Evolutionary conservation across 1,139 yeast genomes (phyloP).

Genomic region (Blastobotrys malaysiensis): DNA sequence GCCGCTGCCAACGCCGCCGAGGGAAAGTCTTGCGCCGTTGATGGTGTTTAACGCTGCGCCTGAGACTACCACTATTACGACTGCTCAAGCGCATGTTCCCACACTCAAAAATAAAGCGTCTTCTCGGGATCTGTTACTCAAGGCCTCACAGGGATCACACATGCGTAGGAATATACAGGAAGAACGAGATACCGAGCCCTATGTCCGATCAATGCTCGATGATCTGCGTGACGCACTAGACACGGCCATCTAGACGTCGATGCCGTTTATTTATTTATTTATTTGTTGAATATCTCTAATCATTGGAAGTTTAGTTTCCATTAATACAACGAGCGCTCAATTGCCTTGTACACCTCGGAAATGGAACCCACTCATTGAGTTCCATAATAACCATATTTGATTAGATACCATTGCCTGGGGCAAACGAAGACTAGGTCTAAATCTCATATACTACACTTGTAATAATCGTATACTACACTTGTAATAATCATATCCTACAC

Average conservation of each 20-base stretch:
- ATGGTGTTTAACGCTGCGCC: not conserved
- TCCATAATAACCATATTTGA: too few species aligned
- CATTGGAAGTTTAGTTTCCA: too few species aligned
- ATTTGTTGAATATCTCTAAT: too few species aligned
- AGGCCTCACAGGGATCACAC: not conserved
- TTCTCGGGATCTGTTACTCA: not conserved
- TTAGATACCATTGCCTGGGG: too few species aligned
- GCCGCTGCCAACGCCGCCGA: not conserved
- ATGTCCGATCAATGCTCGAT: not conserved
- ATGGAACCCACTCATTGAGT: too few species aligned
- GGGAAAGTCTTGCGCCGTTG: not conserved
- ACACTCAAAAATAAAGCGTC: not conserved
- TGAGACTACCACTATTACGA: not conserved
- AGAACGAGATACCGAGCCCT: not conserved
- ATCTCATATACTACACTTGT: too few species aligned
- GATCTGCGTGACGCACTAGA: not conserved
- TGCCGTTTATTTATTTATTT: not conserved
- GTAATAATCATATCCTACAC: too few species aligned
- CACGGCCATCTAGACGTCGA: not conserved
- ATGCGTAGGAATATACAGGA: not conserved
- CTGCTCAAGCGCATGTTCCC: not conserved
- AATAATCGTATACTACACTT: too few species aligned
- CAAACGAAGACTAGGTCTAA: too few species aligned
- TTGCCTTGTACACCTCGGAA: too few species aligned
- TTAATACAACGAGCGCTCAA: too few species aligned